phyloP scores from a whole-genome alignment of 2,329 filamentous ascomycete species.

The Paramyrothecium roridum region DNA sequence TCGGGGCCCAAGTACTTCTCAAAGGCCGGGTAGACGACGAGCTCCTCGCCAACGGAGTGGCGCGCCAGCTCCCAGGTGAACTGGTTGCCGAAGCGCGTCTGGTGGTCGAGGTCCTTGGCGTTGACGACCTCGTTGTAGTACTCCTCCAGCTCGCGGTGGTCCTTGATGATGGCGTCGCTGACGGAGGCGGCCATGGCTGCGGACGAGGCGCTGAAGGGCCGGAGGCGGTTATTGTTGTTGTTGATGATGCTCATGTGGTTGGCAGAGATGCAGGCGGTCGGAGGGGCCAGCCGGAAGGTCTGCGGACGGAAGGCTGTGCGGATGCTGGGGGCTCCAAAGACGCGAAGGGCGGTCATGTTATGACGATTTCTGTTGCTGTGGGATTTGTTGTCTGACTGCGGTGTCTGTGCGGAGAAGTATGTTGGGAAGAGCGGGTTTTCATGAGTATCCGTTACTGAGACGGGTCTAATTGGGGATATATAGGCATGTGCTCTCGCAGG shows the following conservation, averaged over 20 bases:
- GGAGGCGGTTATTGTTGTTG: background rate
- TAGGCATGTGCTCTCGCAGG: no score
- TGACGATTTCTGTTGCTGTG: background rate
- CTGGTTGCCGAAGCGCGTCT: slow-evolving; percentile 39
- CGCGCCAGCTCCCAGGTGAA: slow-evolving; percentile 47
- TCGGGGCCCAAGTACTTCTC: slow-evolving; percentile 41
- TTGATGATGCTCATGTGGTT: no score
- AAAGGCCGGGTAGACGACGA: slow-evolving; percentile 52
- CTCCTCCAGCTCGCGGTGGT: slow-evolving; percentile 25
- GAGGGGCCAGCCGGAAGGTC: background rate
- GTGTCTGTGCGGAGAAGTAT: no score
- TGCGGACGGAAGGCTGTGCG: background rate
- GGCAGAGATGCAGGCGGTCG: no score
- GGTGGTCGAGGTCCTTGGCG: slow-evolving; percentile 29
- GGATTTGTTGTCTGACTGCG: background rate
- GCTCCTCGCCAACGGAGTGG: slow-evolving; percentile 44
- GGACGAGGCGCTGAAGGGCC: background rate
- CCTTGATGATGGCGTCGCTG: slow-evolving; percentile 20
- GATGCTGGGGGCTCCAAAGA: background rate
- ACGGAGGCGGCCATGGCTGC: slow-evolving; percentile 18
- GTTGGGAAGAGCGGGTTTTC: no score
- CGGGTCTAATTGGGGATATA: no score
- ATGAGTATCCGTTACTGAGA: no score
- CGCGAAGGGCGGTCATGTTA: background rate
- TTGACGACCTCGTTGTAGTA: slow-evolving; percentile 39